Base-by-base conservation (phyloP, 169 alveolate genomes). In the Cryptosporidium andersoni region DNA sequence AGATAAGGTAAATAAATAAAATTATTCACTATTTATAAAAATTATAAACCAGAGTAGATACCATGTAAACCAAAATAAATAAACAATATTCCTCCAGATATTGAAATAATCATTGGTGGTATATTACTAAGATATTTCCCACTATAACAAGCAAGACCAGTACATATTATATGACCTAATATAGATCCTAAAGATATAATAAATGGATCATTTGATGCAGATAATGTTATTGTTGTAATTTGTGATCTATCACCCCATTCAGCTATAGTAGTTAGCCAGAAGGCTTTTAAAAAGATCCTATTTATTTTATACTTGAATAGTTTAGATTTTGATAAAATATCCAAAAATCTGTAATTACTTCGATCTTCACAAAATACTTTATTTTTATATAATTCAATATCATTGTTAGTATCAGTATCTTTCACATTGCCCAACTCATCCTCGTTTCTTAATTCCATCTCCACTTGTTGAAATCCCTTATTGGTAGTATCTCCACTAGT, bases 231-330 rank as follows among this genome's bases (percentile, higher is more conserved):
- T 25, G 90, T 90, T 16, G 90, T 80, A 43, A 90, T 80, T 66
- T 91, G 89, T 56, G 91, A 80, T 47, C 82, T 82, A 58, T 91
- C 94, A n/a, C 94, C 94, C 82, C 90, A 89, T 55, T 91, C 94
- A 37, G 92, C 92, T 8, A 89, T 16, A 56, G 81, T 80, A n/a
- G 81, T 74, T 2, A 89, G 43, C 42, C 88, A 82, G 62, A 89
- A 49, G 51, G 89, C 64, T 58, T 66, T 63, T 80, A 89, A 52
- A 55, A 81, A 67, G 34, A 52, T 56, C 62, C 66, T 63, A 51
- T 48, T 64, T 64, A 58, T 74, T 6, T 64, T 2, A 16, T 48
- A 4, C 14, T 56, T 42, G 39, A 64, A 51, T 7, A 67, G 6
- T 7, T 65, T 67, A 51, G 65, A 62, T 4, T 67, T 52, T 47